Base-by-base conservation (phyloP, 148 eudicot genomes). In the Bassia scoparia region DNA sequence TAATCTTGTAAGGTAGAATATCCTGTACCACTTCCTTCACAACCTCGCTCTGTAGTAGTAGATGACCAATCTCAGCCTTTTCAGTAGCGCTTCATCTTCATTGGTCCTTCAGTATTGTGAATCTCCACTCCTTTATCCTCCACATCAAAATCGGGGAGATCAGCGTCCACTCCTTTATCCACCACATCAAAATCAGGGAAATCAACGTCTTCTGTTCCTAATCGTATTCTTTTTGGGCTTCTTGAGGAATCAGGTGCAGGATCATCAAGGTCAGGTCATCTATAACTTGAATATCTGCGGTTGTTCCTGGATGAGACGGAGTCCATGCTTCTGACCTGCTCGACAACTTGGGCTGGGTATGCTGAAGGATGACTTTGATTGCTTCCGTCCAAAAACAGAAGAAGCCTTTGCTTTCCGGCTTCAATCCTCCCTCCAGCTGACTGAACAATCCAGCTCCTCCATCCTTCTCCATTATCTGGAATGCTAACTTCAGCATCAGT, bases 401-500 rank as follows among this genome's bases (percentile, higher is more conserved):
- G 89, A 59, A 26, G 71, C 73, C 43, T 64, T 77, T n/a, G 48
- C 76, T 46, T 75, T 83, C 73, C 0, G 87, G 41, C 74, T 81
- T 88, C 24, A 67, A 26, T 15, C 53, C 76, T 15, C 85, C 86
- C 29, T 81, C 86, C 1, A 71, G 61, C 70, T 80, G 90, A 69
- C 73, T 86, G 62, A 88, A 91, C 67, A 94, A 78, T 30, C 97
- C 90, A 65, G 69, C 67, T 0, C 89, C 90, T 34, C 97, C 98
- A 72, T 95, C 98, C 76, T 91, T 95, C 79, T 95, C 98, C 97
- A 95, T 95, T 35, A 95, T 81, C 81, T 95, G 97, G 67, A 95
- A 91, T 27, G 96, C 93, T 61, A 95, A 69, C 72, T 91, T 95
- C 76, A 95, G 64, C 37, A 86, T 83, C 23, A 95, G 87, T 43